These are phyloP conservation scores for Solioccasus polychromus DNA, from an alignment of 768 basidiomycete genomes.

Conservation along the genomic window DNA sequence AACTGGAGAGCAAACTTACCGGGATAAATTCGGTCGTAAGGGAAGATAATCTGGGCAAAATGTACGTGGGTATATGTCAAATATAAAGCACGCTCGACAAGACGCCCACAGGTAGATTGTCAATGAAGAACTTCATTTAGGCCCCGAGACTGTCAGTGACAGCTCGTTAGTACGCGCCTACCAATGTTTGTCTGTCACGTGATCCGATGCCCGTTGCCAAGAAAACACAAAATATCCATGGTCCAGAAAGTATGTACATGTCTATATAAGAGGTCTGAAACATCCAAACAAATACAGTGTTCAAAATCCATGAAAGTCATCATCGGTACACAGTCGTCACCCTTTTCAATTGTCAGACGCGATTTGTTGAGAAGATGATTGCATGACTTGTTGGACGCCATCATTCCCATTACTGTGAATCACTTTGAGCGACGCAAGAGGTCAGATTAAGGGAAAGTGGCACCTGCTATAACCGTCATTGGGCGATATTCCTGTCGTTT, in stretches of 20 bases:
- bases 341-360: slow-evolving; percentile 25
- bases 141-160: background rate
- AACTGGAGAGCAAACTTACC: slow-evolving; percentile 45
- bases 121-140: slow-evolving; percentile 79
- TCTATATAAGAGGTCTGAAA: background rate
- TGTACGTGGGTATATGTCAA: background rate
- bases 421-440: slow-evolving; percentile 2
- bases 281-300: background rate
- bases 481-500: slow-evolving; percentile 51
- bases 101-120: slow-evolving; percentile 67
- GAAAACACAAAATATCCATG: too few relatives aligned
- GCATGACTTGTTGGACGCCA: slow-evolving; percentile 30
- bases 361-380: slow-evolving; percentile 35
- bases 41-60: slow-evolving; percentile 70
- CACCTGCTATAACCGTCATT: slow-evolving; percentile 60
- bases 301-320: background rate
- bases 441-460: slow-evolving; percentile 7
- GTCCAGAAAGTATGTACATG: too few relatives aligned
- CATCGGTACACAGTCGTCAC: background rate
- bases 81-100: background rate
- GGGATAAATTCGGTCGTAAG: slow-evolving; percentile 94
- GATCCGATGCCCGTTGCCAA: too few relatives aligned
- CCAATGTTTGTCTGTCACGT: too few relatives aligned
- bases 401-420: slow-evolving; percentile 28
- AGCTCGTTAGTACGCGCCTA: too few relatives aligned